Conservation (phyloP, 306 rosid genomes). For the Vigna angularis region DNA sequence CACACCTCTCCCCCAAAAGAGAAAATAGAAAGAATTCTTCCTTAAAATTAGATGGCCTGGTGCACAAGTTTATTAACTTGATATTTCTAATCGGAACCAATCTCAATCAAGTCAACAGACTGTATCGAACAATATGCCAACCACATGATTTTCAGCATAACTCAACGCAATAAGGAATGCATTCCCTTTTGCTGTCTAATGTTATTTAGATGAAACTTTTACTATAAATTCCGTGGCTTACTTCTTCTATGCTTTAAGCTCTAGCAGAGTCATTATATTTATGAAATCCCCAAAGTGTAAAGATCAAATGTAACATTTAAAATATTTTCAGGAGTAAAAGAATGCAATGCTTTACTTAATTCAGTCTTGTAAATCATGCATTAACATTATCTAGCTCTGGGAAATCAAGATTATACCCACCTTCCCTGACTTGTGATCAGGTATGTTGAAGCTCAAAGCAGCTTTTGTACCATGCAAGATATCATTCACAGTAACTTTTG, state of each 20-base stretch:
- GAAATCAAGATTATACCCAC: conserved; percentile 52
- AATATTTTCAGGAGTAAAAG: conserved; percentile 23
- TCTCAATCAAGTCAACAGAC: conserved; percentile 30
- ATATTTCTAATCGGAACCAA: conserved; percentile 7
- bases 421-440: conserved; percentile 97
- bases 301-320: conserved; percentile 22
- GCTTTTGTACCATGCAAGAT: conserved; percentile 70
- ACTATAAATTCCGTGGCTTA: background rate
- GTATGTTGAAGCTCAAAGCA: conserved; percentile 83
- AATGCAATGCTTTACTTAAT: conserved; percentile 19
- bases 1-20: conserved; percentile 13
- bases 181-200: conserved; percentile 11
- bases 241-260: conserved; percentile 1
- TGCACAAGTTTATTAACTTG: conserved; percentile 21
- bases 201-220: background rate
- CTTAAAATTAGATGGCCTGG: conserved; percentile 13
- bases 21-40: background rate
- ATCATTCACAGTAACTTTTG: conserved; percentile 76
- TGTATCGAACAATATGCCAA: conserved; percentile 26
- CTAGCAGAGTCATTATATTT: background rate
- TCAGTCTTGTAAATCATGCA: conserved; percentile 19
- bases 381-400: background rate
- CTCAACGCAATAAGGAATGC: conserved; percentile 7
- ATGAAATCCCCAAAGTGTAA: conserved; percentile 30
- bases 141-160: conserved; percentile 4